A percentile compares a stretch with the other conserved stretches of the same genome.
phyloP scores from a whole-genome alignment of 2,329 filamentous ascomycete species.

The Talaromyces rugulosus region DNA sequence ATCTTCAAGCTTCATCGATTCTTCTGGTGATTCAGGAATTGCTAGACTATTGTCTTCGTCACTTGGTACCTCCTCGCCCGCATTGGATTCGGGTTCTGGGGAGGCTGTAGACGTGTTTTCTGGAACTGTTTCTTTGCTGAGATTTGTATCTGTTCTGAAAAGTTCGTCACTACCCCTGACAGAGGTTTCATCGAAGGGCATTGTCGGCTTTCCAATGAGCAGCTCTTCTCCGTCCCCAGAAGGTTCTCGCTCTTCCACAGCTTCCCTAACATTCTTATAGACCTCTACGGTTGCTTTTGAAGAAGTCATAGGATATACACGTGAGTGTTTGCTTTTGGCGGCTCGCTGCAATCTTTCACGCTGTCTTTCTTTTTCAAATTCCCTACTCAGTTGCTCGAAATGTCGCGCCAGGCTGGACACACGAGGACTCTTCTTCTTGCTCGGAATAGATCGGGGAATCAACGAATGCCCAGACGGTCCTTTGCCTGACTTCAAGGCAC shows the following conservation, averaged over 20 bases:
- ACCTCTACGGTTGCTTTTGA: slow-evolving; percentile 97
- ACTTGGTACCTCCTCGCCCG: slow-evolving; percentile 64
- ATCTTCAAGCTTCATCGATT: slow-evolving; percentile 49
- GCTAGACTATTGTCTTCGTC: slow-evolving; percentile 71
- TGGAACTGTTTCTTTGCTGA: slow-evolving; percentile 31
- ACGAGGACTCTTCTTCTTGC: slow-evolving; percentile 66
- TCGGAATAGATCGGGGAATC: slow-evolving; percentile 79
- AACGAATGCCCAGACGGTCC: slow-evolving; percentile 57
- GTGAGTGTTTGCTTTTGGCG: slow-evolving; percentile 68
- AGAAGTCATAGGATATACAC: slow-evolving; percentile 82
- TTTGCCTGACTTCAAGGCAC: slow-evolving; percentile 58
- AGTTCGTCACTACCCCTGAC: slow-evolving; percentile 22
- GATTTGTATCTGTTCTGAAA: slow-evolving; percentile 20
- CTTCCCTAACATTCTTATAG: slow-evolving; percentile 88
- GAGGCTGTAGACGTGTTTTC: slow-evolving; percentile 32
- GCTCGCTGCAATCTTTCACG: slow-evolving; percentile 77
- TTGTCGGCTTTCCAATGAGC: slow-evolving; percentile 22
- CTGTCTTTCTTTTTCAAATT: slow-evolving; percentile 92
- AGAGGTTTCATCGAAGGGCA: slow-evolving; percentile 29
- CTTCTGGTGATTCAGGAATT: slow-evolving; percentile 54
- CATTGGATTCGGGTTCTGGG: slow-evolving; percentile 50
- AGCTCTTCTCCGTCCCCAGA: slow-evolving; percentile 57
- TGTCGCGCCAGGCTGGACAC: slow-evolving; percentile 92
- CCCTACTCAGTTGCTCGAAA: slow-evolving; percentile 92
- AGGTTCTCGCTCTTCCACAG: slow-evolving; percentile 73